Conservation (phyloP, 306 rosid genomes). For the Medicago arabica region DNA sequence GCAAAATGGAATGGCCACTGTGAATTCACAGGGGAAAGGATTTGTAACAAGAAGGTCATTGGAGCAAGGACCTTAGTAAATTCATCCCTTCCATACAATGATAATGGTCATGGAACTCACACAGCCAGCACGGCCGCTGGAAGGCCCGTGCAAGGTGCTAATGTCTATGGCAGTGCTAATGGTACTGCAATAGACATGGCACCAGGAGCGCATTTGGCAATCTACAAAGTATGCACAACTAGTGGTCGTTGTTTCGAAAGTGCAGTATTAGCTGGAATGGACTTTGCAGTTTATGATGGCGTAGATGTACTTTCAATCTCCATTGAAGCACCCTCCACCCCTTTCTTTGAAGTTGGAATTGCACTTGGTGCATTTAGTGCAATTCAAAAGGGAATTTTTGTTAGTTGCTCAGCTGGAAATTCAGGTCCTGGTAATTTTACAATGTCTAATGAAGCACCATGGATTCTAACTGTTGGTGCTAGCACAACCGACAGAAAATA, state of each 20-base stretch:
- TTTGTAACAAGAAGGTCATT: slow-evolving; percentile 70
- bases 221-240: slow-evolving; percentile 43
- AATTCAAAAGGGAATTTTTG: slow-evolving; percentile 62
- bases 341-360: slow-evolving; percentile 49
- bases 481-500: slow-evolving; percentile 61
- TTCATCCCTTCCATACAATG: slow-evolving; percentile 48
- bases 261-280: slow-evolving; percentile 55
- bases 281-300: slow-evolving; percentile 53
- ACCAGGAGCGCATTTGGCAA: slow-evolving; percentile 67
- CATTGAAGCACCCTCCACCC: slow-evolving; percentile 36
- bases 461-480: slow-evolving; percentile 64
- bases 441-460: slow-evolving; percentile 66
- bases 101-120: slow-evolving; percentile 76
- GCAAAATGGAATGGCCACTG: slow-evolving; percentile 79
- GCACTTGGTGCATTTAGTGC: slow-evolving; percentile 78
- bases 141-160: slow-evolving; percentile 48
- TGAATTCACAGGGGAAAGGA: slow-evolving; percentile 47
- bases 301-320: slow-evolving; percentile 79
- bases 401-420: slow-evolving; percentile 71
- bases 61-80: slow-evolving; percentile 61
- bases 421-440: slow-evolving; percentile 45
- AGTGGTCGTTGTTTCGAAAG: slow-evolving; percentile 28
- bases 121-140: slow-evolving; percentile 69
- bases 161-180: slow-evolving; percentile 52
- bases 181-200: slow-evolving; percentile 81